These are phyloP conservation scores for Astrocystis sublimbata DNA, from an alignment of 495 filamentous ascomycete species.

Conservation along the genomic window DNA sequence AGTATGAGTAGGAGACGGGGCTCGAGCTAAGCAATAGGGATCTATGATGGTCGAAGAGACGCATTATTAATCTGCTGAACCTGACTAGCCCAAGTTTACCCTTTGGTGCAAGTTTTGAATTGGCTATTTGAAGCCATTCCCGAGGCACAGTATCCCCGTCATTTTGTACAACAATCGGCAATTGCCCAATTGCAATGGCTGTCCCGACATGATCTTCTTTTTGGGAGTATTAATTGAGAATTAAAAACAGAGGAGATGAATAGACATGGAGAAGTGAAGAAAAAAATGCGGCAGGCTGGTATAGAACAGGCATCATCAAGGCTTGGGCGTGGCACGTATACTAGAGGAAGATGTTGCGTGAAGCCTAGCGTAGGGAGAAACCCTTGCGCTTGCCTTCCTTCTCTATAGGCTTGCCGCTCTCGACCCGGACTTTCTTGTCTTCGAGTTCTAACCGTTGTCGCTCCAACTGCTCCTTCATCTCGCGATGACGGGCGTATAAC, in stretches of 20 bases:
- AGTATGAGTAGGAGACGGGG: constrained; percentile 4
- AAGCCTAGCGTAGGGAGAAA: constrained; percentile 87
- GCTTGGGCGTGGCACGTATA: constrained; percentile 48
- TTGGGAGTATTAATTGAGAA: constrained; percentile 47
- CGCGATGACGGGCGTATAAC: constrained; percentile 92
- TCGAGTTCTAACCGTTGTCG: constrained; percentile 90
- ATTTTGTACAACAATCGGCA: constrained; percentile 24
- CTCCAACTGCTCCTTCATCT: constrained; percentile 99
- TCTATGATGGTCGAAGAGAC: constrained; percentile 21
- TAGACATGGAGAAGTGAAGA: constrained; percentile 47
- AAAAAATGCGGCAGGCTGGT: constrained; percentile 46
- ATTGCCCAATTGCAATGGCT: constrained; percentile 4
- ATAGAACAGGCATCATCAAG: constrained; percentile 52
- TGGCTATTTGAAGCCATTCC: constrained; percentile 23
- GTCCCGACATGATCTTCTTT: constrained; percentile 18
- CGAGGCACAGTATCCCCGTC: constrained; percentile 5
- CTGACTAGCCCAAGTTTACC: constrained; percentile 39
- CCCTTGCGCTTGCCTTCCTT: constrained; percentile 97
- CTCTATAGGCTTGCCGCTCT: constrained; percentile 92
- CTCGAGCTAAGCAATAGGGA: background rate
- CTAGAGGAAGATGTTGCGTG: constrained; percentile 25
- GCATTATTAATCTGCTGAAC: constrained; percentile 26
- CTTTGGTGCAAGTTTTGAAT: constrained; percentile 38
- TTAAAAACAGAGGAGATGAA: constrained; percentile 48
- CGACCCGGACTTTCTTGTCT: constrained; percentile 92